Base-by-base conservation (phyloP, 2,329 filamentous ascomycete species). In the Epichloe bromicola region DNA sequence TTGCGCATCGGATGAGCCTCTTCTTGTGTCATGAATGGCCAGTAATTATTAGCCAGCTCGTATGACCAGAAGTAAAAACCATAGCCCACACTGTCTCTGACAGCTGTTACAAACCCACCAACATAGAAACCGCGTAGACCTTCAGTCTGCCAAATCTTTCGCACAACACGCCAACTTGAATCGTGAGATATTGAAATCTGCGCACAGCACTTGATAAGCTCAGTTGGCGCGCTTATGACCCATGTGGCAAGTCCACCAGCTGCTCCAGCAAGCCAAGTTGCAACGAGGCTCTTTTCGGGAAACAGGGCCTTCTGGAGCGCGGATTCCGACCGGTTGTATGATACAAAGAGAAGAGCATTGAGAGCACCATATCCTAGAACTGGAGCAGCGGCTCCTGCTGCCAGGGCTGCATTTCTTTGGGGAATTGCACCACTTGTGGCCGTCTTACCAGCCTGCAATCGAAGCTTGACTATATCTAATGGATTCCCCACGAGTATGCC, bases 1-100 rank as follows among this genome's bases (percentile, higher is more conserved):
- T 75, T 66, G 12, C 67, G 59, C 43, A 63, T 51, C 0, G 61
- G 61, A 2, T 58, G 53, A 20, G 4, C 37, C 11, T 58, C 57
- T 14, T 58, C 50, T 11, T 53, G 53, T 15, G 52, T 40, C 8
- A 53, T 53, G 56, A 68, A 68, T 17, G 70, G 70, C 65, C 82
- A 72, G 50, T 73, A 70, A 37, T 79, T 75, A 55, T 84, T 88
- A 56, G 75, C 80, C 53, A 90, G 70, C 66, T 94, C 86, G 62
- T 96, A 97, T 1, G 85, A 85, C 86, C 86, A 95, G 66, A 97
- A 97, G 63, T 96, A 97, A 66, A 96, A 96, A 0, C 90, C 91
- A 68, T 96, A 97, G n/a, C 91, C 91, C 51, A 96, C 78, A 52
- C 85, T 84, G 67, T 97, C 91, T 47, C 91, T 76, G 40, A 91